Base-by-base conservation (phyloP, 371 early-diverging fungal genomes). In the Catenaria anguillulae region DNA sequence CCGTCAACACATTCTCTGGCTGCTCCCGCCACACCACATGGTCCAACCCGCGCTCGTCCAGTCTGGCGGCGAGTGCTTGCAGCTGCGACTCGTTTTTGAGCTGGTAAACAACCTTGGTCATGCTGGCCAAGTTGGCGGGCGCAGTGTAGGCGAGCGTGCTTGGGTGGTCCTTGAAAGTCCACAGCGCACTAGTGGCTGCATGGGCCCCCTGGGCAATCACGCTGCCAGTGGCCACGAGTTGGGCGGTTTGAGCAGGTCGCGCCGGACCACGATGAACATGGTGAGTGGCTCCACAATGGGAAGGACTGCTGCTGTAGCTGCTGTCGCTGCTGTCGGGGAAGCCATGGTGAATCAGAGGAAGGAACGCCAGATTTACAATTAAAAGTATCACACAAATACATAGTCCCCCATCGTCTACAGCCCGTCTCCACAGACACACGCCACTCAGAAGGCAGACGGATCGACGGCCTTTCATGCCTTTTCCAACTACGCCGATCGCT, bases 141-240 rank as follows among this genome's bases (percentile, higher is more conserved):
- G 68, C 59, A 23, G 80, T 67, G 64, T 91, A 92, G 24, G 74
- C 75, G 37, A 74, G 71, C 36, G 87, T 85, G 50, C 77, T 73
- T 5, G 67, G 66, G 64, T 83, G 72, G 10, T 86, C 77, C 17
- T 75, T 71, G 26, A 80, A 79, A 48, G 75, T 68, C 65, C 81
- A 82, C 6, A 92, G 70, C 35, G 81, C 77, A 23, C 86, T 86
- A 1, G 85, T 84, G 12, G 85, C 70, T 1, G 90, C 92, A 66
- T 92, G 92, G 60, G 88, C 84, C 10, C 92, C 92, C 67, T 92
- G 92, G 5, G 89, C 73, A 48, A 92, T 85, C 0, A 91, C 78
- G 65, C 89, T 87, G 63, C 89, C n/a, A 81, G 75, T 5, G 84
- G 77, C 89, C 89, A 89, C 36, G 80, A n/a, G n/a, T n/a, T 76